Evolutionary conservation across 208 protist species (phyloP).

Genomic region (Perkinsela sp.): DNA sequence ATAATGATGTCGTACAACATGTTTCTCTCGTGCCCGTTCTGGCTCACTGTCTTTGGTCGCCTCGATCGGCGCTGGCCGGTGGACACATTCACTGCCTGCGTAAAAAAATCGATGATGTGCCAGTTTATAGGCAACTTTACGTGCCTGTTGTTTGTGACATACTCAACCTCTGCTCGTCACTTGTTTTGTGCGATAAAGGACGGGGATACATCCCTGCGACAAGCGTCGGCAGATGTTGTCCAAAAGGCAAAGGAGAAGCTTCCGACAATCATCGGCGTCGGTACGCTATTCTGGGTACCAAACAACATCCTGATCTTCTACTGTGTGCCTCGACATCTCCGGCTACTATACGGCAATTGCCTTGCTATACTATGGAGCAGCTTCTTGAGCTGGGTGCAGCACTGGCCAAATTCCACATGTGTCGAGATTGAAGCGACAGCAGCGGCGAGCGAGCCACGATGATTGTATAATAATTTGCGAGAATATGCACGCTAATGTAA

Average conservation of each 20-base stretch:
- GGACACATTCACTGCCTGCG: neutral
- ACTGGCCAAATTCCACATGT: constrained; percentile 8
- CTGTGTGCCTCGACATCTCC: constrained; percentile 33
- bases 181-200: neutral
- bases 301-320: constrained; percentile 54
- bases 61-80: neutral
- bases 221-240: neutral
- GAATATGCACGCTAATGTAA: too few relatives aligned
- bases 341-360: constrained; percentile 21
- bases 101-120: neutral
- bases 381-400: constrained; percentile 32
- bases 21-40: neutral
- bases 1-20: constrained; percentile 1
- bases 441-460: too few relatives aligned
- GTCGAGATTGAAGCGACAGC: too few relatives aligned
- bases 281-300: constrained; percentile 23
- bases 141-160: neutral
- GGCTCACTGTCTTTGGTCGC: neutral
- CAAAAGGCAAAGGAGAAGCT: neutral
- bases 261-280: constrained; percentile 1
- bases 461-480: too few relatives aligned
- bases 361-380: constrained; percentile 35
- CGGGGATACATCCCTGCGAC: neutral
- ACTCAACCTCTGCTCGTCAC: neutral
- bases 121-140: neutral